Conservation (phyloP, 495 filamentous ascomycete genomes). For the Echria macrotheca region DNA sequence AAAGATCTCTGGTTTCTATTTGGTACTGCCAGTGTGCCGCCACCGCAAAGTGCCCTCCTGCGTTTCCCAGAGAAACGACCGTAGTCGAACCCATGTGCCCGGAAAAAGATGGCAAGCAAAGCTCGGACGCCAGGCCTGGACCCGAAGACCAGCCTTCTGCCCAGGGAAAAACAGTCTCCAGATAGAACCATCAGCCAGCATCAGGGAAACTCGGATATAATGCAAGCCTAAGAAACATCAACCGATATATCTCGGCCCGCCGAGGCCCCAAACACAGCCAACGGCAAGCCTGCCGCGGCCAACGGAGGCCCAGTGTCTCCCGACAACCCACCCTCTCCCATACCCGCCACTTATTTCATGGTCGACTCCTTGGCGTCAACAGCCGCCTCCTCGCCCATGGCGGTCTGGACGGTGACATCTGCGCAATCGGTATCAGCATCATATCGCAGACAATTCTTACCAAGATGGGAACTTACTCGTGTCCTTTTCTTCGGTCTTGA, state of each 20-base stretch:
- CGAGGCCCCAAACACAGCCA: slow-evolving; percentile 11
- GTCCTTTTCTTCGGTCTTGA: slow-evolving; percentile 57
- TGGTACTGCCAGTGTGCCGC: background rate
- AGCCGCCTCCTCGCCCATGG: slow-evolving; percentile 92
- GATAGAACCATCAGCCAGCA: slow-evolving; percentile 15
- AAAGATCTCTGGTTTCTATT: slow-evolving; percentile 5
- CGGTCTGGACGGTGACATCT: slow-evolving; percentile 87
- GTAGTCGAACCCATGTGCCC: slow-evolving; percentile 16
- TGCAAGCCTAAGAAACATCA: slow-evolving; percentile 25
- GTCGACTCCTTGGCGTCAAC: slow-evolving; percentile 92
- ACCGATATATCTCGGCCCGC: slow-evolving; percentile 18
- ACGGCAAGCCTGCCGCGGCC: slow-evolving; percentile 14
- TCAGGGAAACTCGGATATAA: slow-evolving; percentile 16
- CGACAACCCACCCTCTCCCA: slow-evolving; percentile 6
- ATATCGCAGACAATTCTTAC: background rate
- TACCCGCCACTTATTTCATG: slow-evolving; percentile 20
- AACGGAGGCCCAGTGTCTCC: slow-evolving; percentile 14
- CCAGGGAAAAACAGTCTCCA: slow-evolving; percentile 19
- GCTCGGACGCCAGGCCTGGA: too few relatives aligned
- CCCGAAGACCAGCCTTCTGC: too few relatives aligned
- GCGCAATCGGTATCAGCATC: slow-evolving; percentile 19
- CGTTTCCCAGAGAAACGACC: slow-evolving; percentile 5
- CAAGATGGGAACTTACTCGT: slow-evolving; percentile 64
- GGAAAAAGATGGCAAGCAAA: slow-evolving; percentile 31
- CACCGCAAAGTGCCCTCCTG: background rate